Percentiles rank a stretch among this genome's conserved stretches.
Conservation (phyloP, 495 filamentous ascomycete genomes). For the Umbilicaria muhlenbergii region DNA sequence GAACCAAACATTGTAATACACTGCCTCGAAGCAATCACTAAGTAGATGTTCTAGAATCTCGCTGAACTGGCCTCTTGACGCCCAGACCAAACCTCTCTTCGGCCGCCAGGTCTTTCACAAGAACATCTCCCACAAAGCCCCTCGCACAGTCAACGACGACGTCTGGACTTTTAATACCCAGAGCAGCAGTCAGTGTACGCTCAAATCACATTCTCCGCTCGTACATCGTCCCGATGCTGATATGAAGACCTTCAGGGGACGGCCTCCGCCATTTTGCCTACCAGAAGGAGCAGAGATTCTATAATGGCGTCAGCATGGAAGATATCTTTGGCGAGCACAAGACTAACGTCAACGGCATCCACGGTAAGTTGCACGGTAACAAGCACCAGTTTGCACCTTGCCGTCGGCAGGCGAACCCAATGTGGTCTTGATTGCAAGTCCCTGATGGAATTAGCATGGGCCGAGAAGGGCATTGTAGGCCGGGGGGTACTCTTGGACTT, state of each 20-base stretch:
- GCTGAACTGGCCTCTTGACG: conserved; percentile 29
- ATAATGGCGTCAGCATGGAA: conserved; percentile 41
- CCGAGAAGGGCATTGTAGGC: conserved; percentile 33
- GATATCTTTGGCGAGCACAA: conserved; percentile 32
- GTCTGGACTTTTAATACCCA: conserved; percentile 47
- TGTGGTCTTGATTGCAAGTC: not conserved
- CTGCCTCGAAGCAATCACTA: too few species aligned
- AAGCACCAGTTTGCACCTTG: not conserved
- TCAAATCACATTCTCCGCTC: not conserved
- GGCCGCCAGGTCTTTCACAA: conserved; percentile 27
- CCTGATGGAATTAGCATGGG: conserved; percentile 19
- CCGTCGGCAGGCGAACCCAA: not conserved
- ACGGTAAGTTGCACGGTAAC: conserved; percentile 21
- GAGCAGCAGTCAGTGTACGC: conserved; percentile 31
- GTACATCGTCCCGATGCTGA: conserved; percentile 2
- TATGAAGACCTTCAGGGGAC: conserved; percentile 15
- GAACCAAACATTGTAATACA: too few species aligned
- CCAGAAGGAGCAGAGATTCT: conserved; percentile 37
- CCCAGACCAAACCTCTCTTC: conserved; percentile 21
- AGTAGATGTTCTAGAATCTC: conserved; percentile 19
- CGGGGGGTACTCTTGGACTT: conserved; percentile 44
- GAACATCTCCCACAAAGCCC: conserved; percentile 20
- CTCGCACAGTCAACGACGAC: conserved; percentile 38
- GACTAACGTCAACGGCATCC: conserved; percentile 30
- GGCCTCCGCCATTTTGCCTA: conserved; percentile 33